Evolutionary conservation across 2,329 filamentous ascomycete genomes (phyloP).

Genomic region (Penicillium occitanis): DNA sequence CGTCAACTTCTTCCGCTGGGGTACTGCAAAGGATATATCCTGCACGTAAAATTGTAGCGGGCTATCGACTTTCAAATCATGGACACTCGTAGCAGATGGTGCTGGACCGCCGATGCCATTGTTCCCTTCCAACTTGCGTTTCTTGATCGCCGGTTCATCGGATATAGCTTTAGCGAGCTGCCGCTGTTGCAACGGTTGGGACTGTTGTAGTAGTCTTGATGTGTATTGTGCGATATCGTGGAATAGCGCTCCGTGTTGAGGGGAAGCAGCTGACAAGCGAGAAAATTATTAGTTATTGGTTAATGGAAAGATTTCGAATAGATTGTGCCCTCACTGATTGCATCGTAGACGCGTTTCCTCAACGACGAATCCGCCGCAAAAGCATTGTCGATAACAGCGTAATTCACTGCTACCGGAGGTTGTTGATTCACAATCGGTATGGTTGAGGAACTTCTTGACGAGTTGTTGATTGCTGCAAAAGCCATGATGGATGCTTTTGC

Average conservation of each 20-base stretch:
- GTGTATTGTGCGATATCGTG: slow-evolving; percentile 52
- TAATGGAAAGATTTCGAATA: not conserved
- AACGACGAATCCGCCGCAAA: slow-evolving; percentile 42
- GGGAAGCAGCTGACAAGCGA: slow-evolving; percentile 33
- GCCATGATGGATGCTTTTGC: slow-evolving; percentile 31
- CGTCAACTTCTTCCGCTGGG: slow-evolving; percentile 63
- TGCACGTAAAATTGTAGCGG: slow-evolving; percentile 48
- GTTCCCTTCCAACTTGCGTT: slow-evolving; percentile 51
- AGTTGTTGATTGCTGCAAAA: slow-evolving; percentile 37
- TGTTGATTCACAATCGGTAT: slow-evolving; percentile 24
- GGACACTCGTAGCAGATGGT: slow-evolving; percentile 25
- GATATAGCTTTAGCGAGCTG: slow-evolving; percentile 26
- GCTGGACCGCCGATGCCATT: slow-evolving; percentile 4
- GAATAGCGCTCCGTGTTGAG: slow-evolving; percentile 45
- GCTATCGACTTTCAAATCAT: slow-evolving; percentile 36
- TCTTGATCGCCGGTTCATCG: slow-evolving; percentile 46
- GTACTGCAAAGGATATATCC: slow-evolving; percentile 62
- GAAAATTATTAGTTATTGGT: slow-evolving; percentile 8
- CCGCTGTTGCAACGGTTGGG: slow-evolving; percentile 27
- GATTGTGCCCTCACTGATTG: slow-evolving; percentile 39
- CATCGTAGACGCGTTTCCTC: slow-evolving; percentile 45
- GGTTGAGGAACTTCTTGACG: slow-evolving; percentile 10
- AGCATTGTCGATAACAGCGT: slow-evolving; percentile 41
- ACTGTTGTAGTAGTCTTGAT: slow-evolving; percentile 28
- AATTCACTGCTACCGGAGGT: slow-evolving; percentile 24